phyloP scores from a whole-genome alignment of 352 stramenopile genomes.

The Pythium coloratum region DNA sequence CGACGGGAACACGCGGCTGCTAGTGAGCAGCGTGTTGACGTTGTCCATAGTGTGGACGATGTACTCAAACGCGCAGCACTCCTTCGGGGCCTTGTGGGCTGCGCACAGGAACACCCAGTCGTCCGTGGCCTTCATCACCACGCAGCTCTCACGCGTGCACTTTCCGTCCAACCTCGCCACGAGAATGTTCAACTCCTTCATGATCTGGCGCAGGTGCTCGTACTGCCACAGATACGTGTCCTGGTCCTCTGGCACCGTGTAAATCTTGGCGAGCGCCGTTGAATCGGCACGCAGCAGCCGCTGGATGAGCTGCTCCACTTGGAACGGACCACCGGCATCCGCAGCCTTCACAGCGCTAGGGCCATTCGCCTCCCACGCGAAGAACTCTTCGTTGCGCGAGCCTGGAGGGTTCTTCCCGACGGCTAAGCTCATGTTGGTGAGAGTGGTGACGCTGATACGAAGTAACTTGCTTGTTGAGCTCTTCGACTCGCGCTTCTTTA shows the following conservation, averaged over 20 bases:
- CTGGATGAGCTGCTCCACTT: conserved; percentile 82
- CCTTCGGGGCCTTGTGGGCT: conserved; percentile 77
- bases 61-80: conserved; percentile 87
- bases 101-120: conserved; percentile 86
- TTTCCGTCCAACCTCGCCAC: conserved; percentile 60
- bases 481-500: neutral
- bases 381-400: conserved; percentile 81
- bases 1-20: conserved; percentile 77
- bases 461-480: neutral
- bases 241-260: conserved; percentile 73
- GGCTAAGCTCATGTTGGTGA: conserved; percentile 5
- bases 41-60: conserved; percentile 88
- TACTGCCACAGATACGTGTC: conserved; percentile 88
- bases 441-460: neutral
- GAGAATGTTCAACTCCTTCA: conserved; percentile 83
- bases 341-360: conserved; percentile 8
- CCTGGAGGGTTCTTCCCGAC: conserved; percentile 76
- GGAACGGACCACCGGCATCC: conserved; percentile 56
- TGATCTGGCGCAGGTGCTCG: conserved; percentile 80
- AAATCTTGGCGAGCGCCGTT: conserved; percentile 59
- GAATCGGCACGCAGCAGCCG: conserved; percentile 61
- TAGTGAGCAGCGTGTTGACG: conserved; percentile 82
- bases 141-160: conserved; percentile 71
- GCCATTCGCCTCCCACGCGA: conserved; percentile 53
- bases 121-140: conserved; percentile 84